Evolutionary conservation across 768 basidiomycete species (phyloP).

Genomic region (Lanmaoa rubissima): DNA sequence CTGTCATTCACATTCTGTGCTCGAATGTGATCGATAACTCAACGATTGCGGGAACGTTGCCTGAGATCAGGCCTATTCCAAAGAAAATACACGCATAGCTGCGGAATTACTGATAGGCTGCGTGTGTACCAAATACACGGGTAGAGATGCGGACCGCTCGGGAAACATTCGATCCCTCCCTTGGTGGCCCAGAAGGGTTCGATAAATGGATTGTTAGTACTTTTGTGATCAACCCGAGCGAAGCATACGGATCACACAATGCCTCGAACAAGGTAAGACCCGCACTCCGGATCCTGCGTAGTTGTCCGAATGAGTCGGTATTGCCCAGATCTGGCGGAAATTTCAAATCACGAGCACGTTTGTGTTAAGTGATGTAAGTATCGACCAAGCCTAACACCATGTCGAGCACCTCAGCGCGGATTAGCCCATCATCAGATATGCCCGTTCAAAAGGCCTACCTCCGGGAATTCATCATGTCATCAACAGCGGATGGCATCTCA

Average conservation of each 20-base stretch:
- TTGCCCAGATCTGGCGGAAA: slow-evolving; percentile 23
- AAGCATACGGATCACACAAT: slow-evolving; percentile 45
- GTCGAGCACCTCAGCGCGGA: background rate
- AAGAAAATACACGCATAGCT: slow-evolving; percentile 15
- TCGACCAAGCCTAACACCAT: background rate
- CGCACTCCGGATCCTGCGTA: background rate
- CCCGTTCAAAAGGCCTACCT: slow-evolving; percentile 19
- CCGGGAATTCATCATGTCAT: slow-evolving; percentile 36
- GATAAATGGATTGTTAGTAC: slow-evolving; percentile 40
- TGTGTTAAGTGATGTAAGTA: slow-evolving; percentile 21
- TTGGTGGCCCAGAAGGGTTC: slow-evolving; percentile 42
- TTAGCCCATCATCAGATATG: slow-evolving; percentile 30
- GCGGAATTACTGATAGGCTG: slow-evolving; percentile 27
- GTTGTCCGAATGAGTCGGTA: background rate
- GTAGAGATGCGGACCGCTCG: slow-evolving; percentile 37
- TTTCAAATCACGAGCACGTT: slow-evolving; percentile 22
- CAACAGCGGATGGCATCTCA: slow-evolving; percentile 45
- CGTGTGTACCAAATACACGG: slow-evolving; percentile 35
- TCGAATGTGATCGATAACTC: slow-evolving; percentile 18
- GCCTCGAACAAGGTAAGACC: slow-evolving; percentile 37
- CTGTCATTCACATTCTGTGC: slow-evolving; percentile 39
- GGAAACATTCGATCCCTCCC: slow-evolving; percentile 30
- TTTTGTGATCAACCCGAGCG: slow-evolving; percentile 41
- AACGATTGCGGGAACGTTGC: slow-evolving; percentile 29
- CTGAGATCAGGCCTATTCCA: slow-evolving; percentile 38